phyloP scores from a whole-genome alignment of 2,329 filamentous ascomycete species.

The Esteya vermicola region DNA sequence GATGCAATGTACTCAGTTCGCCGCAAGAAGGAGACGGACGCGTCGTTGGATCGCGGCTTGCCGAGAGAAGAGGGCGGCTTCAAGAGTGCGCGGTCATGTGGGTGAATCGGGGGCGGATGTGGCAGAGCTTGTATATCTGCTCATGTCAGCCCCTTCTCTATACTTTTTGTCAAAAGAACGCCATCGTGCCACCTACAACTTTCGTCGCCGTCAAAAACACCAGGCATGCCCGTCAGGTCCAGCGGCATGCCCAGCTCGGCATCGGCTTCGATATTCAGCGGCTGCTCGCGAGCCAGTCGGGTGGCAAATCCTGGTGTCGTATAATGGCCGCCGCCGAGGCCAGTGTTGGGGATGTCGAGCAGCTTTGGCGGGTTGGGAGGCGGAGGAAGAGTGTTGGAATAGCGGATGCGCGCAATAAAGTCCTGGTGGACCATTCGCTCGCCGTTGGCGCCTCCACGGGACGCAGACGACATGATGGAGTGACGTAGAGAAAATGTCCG shows the following conservation, averaged over 20 bases:
- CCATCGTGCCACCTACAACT: constrained; percentile 47
- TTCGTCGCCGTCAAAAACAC: constrained; percentile 90
- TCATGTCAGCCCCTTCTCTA: neutral
- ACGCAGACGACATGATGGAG: constrained; percentile 24
- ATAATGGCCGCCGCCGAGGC: constrained; percentile 74
- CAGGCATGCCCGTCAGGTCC: constrained; percentile 86
- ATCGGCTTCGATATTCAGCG: constrained; percentile 92
- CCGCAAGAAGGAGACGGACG: constrained; percentile 82
- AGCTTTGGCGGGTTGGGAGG: constrained; percentile 92
- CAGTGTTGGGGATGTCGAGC: constrained; percentile 89
- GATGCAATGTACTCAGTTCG: constrained; percentile 89
- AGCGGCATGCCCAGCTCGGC: constrained; percentile 96
- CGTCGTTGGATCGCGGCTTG: constrained; percentile 63
- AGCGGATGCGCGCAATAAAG: constrained; percentile 91
- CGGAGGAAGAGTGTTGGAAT: constrained; percentile 88
- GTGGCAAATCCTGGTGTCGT: constrained; percentile 84
- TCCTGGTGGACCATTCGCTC: constrained; percentile 70
- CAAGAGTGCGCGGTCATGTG: constrained; percentile 72
- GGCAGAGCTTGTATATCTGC: constrained; percentile 71
- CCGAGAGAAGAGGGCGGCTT: constrained; percentile 72
- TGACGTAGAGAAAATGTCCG: neutral
- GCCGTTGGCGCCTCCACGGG: constrained; percentile 23
- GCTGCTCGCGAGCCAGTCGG: constrained; percentile 77
- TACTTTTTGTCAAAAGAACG: neutral
- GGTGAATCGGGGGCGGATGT: constrained; percentile 57